Evolutionary conservation across 306 rosid species (phyloP), one percentile per base, ranked within the genome.

Genomic region (Rubus idaeus): DNA sequence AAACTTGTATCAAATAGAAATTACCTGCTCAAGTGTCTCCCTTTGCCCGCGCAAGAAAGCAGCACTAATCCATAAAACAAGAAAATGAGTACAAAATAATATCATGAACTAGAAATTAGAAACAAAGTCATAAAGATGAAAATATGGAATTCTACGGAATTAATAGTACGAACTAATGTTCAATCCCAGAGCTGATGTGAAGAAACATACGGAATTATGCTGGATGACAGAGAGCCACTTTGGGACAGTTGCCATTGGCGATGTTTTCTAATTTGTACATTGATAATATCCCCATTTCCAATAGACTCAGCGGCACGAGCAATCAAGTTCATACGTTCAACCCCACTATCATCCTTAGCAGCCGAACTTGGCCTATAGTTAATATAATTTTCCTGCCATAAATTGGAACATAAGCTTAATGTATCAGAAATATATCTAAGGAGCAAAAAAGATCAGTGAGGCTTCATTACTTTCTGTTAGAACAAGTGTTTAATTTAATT

Each of bases 171-270:
- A 30, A 30, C 35, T 30, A 30, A 30, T 30, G 17, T 30, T 61
- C 20, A 12, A 26, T 18, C 26, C 40, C 26, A 30, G 66, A 78
- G 70, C 83, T 66, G 86, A 75, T 42, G 60, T 58, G 45, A 78
- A 75, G 84, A 67, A 75, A 86, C 99, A 50, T 91, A 95, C 97
- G 99, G 99, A 80, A 90, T 83, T 75, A 95, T 90, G 73, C 85
- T 87, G n/a, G 97, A 89, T 74, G 96, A 91, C 56, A 91, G 77
- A 57, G 85, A 86, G 73, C 90, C 79, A 83, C 89, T 85, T 88
- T 92, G 99, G 82, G 97, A 95, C 77, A 95, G 99, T 83, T 95
- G 97, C 99, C 97, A 95, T 78, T 95, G 99, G 46, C 92, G 88
- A 85, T 95, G 86, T 83, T 96, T 93, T 82, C 97, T 88, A 84